Conservation (phyloP, 768 basidiomycete genomes). For the Roridomyces roridus region DNA sequence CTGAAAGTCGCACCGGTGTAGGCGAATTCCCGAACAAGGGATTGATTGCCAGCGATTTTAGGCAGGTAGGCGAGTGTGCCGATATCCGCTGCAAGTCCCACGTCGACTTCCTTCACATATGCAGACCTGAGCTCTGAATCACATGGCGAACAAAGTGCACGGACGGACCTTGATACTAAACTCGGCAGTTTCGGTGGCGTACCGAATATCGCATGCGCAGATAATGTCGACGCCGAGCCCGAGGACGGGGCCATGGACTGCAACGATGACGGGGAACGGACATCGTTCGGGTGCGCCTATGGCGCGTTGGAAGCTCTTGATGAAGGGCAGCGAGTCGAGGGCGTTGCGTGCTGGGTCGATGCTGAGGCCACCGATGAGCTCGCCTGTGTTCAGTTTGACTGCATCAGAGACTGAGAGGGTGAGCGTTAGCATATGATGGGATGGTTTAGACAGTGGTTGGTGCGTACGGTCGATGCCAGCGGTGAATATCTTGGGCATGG, state of each 20-base stretch:
- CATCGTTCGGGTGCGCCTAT: constrained; percentile 61
- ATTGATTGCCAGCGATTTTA: constrained; percentile 77
- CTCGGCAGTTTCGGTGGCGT: constrained; percentile 48
- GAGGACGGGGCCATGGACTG: constrained; percentile 60
- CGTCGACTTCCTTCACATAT: constrained; percentile 75
- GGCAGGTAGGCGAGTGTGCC: constrained; percentile 86
- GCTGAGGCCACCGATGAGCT: neutral
- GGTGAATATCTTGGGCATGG: constrained; percentile 59
- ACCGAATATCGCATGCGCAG: constrained; percentile 63
- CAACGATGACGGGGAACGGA: constrained; percentile 68
- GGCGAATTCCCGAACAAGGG: constrained; percentile 75
- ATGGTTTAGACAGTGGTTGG: neutral
- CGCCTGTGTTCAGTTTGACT: constrained; percentile 11
- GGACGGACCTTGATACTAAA: constrained; percentile 62
- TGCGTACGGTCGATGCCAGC: constrained; percentile 68
- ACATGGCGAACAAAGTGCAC: neutral
- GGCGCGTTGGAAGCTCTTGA: constrained; percentile 56
- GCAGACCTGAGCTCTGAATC: neutral
- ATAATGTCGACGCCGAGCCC: constrained; percentile 69
- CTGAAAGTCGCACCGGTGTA: constrained; percentile 77
- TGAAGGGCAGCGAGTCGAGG: constrained; percentile 38
- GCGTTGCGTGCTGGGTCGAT: constrained; percentile 49
- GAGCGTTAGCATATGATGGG: neutral
- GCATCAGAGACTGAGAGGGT: constrained; percentile 20
- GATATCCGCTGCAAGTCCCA: constrained; percentile 88